A percentile compares a stretch with the other conserved stretches of the same genome.
phyloP scores from a whole-genome alignment of 306 rosid species.

The Ceratonia siliqua region DNA sequence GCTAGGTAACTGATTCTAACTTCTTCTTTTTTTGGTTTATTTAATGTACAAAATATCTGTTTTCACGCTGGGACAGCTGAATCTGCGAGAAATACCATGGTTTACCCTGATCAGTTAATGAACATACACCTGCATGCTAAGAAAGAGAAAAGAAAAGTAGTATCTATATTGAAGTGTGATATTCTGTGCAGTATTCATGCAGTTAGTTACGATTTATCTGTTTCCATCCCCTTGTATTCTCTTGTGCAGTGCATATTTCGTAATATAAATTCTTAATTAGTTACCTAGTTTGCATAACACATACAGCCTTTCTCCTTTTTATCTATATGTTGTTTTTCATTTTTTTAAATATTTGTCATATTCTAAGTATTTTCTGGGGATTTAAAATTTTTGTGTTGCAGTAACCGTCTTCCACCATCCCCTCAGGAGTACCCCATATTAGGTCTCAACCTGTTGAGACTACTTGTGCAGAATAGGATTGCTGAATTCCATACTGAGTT shows the following conservation, averaged over 20 bases:
- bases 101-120: background rate
- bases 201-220: background rate
- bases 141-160: background rate
- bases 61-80: slow-evolving; percentile 18
- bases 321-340: background rate
- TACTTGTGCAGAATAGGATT: slow-evolving; percentile 93
- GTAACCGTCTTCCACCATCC: slow-evolving; percentile 75
- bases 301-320: background rate
- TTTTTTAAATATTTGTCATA: background rate
- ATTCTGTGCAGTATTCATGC: background rate
- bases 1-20: slow-evolving; percentile 57
- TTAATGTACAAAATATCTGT: background rate
- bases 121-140: slow-evolving; percentile 3
- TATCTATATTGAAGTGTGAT: background rate
- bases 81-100: background rate
- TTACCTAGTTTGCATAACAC: background rate
- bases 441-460: slow-evolving; percentile 93
- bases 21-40: background rate
- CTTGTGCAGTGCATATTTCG: background rate
- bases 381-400: slow-evolving; percentile 41
- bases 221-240: background rate
- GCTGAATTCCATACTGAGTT: slow-evolving; percentile 96
- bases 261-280: background rate
- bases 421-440: slow-evolving; percentile 84
- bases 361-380: slow-evolving; percentile 1